Evolutionary conservation across 2,329 filamentous ascomycete species (phyloP).

Genomic region (Venturia pyrina): DNA sequence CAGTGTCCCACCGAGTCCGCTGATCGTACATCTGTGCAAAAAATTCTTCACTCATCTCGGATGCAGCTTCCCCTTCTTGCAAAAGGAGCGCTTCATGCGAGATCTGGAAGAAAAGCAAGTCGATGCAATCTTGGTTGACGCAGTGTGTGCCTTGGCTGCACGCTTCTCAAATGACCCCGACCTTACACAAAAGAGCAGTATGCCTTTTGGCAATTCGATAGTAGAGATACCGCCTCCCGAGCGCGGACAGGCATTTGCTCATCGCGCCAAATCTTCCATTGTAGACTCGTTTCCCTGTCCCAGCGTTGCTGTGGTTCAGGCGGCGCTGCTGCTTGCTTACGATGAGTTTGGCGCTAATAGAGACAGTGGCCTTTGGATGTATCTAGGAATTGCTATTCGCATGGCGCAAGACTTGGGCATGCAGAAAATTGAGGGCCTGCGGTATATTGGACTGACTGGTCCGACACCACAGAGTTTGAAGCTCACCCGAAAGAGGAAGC

Average conservation of each 20-base stretch:
- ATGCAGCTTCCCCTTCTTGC: conserved; percentile 77
- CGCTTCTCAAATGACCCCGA: conserved; percentile 60
- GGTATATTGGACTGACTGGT: conserved; percentile 44
- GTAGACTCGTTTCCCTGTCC: conserved; percentile 77
- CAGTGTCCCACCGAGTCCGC: conserved; percentile 56
- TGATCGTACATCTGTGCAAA: conserved; percentile 68
- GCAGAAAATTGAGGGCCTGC: conserved; percentile 69
- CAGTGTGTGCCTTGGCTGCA: conserved; percentile 72
- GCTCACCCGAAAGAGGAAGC: conserved; percentile 11
- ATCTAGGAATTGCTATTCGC: conserved; percentile 75
- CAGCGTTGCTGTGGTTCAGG: conserved; percentile 73
- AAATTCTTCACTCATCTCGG: conserved; percentile 75
- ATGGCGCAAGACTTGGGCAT: conserved; percentile 73
- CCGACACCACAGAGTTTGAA: conserved; percentile 48
- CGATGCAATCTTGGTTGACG: conserved; percentile 77
- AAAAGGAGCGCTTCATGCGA: conserved; percentile 60
- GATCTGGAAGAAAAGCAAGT: conserved; percentile 71
- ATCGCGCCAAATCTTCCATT: conserved; percentile 71
- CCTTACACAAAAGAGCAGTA: conserved; percentile 35
- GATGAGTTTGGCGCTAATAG: conserved; percentile 82
- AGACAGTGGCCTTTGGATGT: conserved; percentile 90
- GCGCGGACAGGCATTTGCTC: conserved; percentile 67
- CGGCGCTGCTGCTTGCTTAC: conserved; percentile 74
- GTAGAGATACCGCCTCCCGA: conserved; percentile 43
- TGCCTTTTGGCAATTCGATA: conserved; percentile 34